Conservation (phyloP, 495 filamentous ascomycete genomes). For the Aspergillus biplanus region DNA sequence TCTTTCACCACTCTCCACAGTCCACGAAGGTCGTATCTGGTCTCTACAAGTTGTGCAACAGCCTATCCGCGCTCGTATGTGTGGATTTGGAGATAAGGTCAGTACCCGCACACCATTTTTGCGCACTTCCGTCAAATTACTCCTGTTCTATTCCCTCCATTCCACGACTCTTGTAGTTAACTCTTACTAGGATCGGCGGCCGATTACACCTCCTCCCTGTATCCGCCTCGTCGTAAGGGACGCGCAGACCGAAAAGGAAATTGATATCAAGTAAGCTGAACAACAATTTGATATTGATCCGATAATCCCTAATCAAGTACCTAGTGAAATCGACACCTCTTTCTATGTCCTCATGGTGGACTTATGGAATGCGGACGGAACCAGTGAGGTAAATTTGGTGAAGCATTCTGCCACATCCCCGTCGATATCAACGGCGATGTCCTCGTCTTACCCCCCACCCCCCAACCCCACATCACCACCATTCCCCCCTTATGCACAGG, state of each 20-base stretch:
- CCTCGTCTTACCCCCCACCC: conserved; percentile 73
- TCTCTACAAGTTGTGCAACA: conserved; percentile 88
- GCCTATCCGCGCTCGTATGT: conserved; percentile 94
- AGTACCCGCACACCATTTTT: not conserved
- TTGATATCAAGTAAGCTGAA: conserved; percentile 78
- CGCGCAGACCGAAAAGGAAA: conserved; percentile 76
- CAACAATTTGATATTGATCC: too few relatives aligned
- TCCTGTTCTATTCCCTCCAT: not conserved
- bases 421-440: conserved; percentile 83
- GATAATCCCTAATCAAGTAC: conserved; percentile 19
- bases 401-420: conserved; percentile 84
- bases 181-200: conserved; percentile 78
- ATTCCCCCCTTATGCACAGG: conserved; percentile 41
- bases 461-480: conserved; percentile 46
- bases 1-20: conserved; percentile 42
- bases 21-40: conserved; percentile 54
- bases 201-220: conserved; percentile 95
- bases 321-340: conserved; percentile 76
- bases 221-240: conserved; percentile 84
- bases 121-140: not conserved
- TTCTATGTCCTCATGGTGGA: conserved; percentile 95
- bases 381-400: conserved; percentile 92
- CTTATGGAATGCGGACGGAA: conserved; percentile 82
- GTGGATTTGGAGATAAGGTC: conserved; percentile 98
- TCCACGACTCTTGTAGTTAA: not conserved